A percentile compares a stretch with the other conserved stretches of the same genome.
These are phyloP conservation scores for Amanita brunnescens DNA, from an alignment of 768 basidiomycete genomes.

Conservation along the genomic window DNA sequence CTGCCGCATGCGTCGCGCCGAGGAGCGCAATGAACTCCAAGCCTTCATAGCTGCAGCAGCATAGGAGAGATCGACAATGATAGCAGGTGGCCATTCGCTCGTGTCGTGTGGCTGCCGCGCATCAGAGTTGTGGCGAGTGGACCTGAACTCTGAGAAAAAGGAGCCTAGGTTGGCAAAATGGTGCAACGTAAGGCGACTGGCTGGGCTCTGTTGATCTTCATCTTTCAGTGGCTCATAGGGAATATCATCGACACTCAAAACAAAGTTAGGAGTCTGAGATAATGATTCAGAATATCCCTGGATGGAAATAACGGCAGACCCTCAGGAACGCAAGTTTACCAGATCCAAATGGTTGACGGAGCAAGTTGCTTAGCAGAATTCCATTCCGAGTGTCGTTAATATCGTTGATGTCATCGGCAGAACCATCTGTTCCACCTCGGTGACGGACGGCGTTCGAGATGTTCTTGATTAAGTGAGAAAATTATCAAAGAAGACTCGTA, in stretches of 20 bases:
- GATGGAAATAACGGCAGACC: constrained; percentile 7
- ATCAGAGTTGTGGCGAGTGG: constrained; percentile 3
- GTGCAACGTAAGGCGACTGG: constrained; percentile 7
- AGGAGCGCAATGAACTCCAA: too few relatives aligned
- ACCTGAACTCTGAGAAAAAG: not conserved
- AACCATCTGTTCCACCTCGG: constrained; percentile 6
- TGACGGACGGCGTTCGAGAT: not conserved
- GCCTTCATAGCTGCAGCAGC: not conserved
- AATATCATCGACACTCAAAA: constrained; percentile 5
- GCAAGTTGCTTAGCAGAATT: not conserved
- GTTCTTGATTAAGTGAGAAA: constrained; percentile 6
- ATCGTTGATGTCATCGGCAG: constrained; percentile 9
- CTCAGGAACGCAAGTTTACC: constrained; percentile 10
- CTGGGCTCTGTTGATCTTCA: not conserved
- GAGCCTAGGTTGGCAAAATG: not conserved
- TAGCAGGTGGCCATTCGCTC: constrained; percentile 6
- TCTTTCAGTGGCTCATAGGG: not conserved
- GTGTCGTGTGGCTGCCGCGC: not conserved
- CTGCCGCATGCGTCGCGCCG: too few relatives aligned
- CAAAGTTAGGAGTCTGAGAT: constrained; percentile 5
- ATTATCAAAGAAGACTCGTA: not conserved
- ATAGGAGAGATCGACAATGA: constrained; percentile 5
- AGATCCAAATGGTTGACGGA: constrained; percentile 10
- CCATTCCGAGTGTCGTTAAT: constrained; percentile 11
- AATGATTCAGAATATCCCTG: not conserved